Evolutionary conservation across 495 filamentous ascomycete genomes (phyloP).

Genomic region (Pseudevernia furfuracea): DNA sequence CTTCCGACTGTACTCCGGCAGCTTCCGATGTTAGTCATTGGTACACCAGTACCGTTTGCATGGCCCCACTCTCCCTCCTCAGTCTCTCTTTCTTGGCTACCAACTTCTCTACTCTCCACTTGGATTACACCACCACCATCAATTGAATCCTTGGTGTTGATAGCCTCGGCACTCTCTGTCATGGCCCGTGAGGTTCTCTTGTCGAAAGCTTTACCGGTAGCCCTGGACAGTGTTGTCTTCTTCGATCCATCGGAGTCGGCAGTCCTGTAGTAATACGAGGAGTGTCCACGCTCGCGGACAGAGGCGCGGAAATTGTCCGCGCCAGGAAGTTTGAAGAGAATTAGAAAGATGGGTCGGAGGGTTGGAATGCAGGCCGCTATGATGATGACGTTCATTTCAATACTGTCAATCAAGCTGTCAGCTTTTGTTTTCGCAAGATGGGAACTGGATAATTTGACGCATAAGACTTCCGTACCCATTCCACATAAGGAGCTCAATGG

Average conservation of each 20-base stretch:
- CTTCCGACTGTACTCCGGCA: too few species aligned
- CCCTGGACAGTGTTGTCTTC: not conserved
- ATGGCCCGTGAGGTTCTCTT: not conserved
- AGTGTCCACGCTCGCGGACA: conserved; percentile 1
- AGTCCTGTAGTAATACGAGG: conserved; percentile 6
- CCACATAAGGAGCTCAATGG: conserved; percentile 39
- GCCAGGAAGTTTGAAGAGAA: conserved; percentile 25
- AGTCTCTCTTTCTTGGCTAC: not conserved
- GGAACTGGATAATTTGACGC: not conserved
- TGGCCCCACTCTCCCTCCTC: conserved; percentile 12
- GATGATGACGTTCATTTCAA: conserved; percentile 43
- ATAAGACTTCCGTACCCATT: conserved; percentile 24
- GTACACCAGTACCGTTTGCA: not conserved
- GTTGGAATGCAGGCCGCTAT: conserved; percentile 45
- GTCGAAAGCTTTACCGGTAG: not conserved
- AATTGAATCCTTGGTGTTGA: not conserved
- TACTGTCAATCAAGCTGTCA: conserved; percentile 8
- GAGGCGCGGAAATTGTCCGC: not conserved
- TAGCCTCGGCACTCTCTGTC: not conserved
- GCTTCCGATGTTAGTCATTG: not conserved
- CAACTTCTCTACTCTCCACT: conserved; percentile 8
- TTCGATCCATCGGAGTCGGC: not conserved
- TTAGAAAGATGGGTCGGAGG: conserved; percentile 37
- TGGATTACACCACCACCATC: not conserved
- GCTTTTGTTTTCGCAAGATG: not conserved